phyloP scores from a whole-genome alignment of 139 green algal species.

The Zygnema cylindricum region DNA sequence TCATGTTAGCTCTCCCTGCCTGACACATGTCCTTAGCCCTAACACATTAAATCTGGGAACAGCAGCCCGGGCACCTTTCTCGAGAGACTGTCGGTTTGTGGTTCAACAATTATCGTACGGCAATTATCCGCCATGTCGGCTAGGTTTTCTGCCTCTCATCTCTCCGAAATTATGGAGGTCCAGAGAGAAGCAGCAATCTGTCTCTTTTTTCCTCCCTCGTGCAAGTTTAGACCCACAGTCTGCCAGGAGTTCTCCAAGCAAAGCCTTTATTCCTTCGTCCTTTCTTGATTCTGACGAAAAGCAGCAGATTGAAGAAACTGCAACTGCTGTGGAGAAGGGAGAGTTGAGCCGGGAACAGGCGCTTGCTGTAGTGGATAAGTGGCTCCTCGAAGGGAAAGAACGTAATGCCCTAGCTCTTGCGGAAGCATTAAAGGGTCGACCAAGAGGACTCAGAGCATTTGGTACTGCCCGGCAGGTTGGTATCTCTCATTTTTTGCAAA shows the following conservation, averaged over 20 bases:
- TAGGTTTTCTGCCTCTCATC: no score
- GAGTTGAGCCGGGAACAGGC: slow-evolving; percentile 17
- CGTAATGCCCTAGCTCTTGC: slow-evolving; percentile 34
- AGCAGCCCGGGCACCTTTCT: no score
- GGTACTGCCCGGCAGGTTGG: slow-evolving; percentile 41
- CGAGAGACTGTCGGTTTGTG: no score
- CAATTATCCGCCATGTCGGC: no score
- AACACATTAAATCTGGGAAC: no score
- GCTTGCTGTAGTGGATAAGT: slow-evolving; percentile 28
- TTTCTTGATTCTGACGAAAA: background rate
- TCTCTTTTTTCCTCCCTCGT: no score
- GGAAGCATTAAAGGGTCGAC: background rate
- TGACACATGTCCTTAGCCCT: no score
- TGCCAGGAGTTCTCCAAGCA: background rate
- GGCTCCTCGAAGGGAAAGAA: slow-evolving; percentile 38
- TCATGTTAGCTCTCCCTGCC: no score
- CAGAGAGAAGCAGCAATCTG: no score
- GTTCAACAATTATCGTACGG: no score
- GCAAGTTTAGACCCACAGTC: background rate
- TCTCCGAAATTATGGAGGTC: no score
- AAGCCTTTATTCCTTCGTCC: background rate
- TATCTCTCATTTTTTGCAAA: no score
- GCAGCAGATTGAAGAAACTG: background rate
- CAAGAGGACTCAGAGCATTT: slow-evolving; percentile 29
- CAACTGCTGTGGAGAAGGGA: background rate